Conservation (phyloP, 768 basidiomycete species). For the Rossbeevera mucosa region DNA sequence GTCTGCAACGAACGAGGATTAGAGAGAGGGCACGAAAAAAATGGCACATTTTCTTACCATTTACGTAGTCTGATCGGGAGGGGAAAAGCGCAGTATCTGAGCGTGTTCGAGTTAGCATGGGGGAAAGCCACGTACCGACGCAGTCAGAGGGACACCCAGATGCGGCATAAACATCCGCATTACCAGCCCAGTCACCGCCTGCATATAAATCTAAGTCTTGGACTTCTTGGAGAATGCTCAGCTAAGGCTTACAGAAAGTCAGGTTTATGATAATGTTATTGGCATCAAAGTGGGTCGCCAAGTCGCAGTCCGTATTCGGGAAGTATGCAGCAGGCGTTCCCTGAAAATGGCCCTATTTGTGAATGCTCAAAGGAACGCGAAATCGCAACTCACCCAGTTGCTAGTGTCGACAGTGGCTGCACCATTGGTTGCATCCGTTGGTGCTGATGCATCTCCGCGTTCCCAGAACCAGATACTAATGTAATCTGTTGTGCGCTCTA, state of each 20-base stretch:
- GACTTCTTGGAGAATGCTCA: neutral
- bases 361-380: neutral
- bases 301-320: slow-evolving; percentile 38
- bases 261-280: slow-evolving; percentile 34
- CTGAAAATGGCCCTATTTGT: slow-evolving; percentile 5
- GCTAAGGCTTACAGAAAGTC: slow-evolving; percentile 26
- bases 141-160: slow-evolving; percentile 32
- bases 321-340: slow-evolving; percentile 35
- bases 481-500: slow-evolving; percentile 31
- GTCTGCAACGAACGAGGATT: slow-evolving; percentile 11
- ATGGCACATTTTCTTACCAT: slow-evolving; percentile 12
- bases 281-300: slow-evolving; percentile 33
- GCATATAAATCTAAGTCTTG: neutral
- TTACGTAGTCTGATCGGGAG: slow-evolving; percentile 21
- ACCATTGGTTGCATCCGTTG: slow-evolving; percentile 29
- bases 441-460: slow-evolving; percentile 28
- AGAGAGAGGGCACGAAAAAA: neutral
- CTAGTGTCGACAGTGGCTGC: slow-evolving; percentile 16
- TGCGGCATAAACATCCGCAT: slow-evolving; percentile 18
- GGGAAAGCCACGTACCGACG: slow-evolving; percentile 16
- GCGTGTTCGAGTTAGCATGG: neutral
- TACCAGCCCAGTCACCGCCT: slow-evolving; percentile 33
- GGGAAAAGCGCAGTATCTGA: neutral
- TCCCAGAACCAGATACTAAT: slow-evolving; percentile 43
- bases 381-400: slow-evolving; percentile 18